Percentiles rank a stretch among this genome's conserved stretches.
Conservation (phyloP, 257 asterid species). For the Capsicum rhomboideum region DNA sequence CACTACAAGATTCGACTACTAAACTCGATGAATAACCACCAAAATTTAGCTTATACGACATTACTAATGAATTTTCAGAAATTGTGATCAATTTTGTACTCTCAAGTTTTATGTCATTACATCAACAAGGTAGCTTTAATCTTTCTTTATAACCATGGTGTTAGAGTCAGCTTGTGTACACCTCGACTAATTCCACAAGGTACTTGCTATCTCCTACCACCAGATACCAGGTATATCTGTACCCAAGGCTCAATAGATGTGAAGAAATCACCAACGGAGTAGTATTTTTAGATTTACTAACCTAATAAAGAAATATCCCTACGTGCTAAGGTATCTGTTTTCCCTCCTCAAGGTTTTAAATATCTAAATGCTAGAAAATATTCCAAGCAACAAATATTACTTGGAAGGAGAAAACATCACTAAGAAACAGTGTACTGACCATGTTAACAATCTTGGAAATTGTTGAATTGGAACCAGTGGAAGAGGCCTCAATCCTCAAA, state of each 20-base stretch:
- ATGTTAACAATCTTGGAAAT: slow-evolving; percentile 88
- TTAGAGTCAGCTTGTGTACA: not conserved
- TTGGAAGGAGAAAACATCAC: not conserved
- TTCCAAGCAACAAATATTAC: not conserved
- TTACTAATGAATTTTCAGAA: not conserved
- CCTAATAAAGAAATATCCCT: not conserved
- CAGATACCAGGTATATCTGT: not conserved
- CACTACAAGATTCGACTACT: not conserved
- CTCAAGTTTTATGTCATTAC: not conserved
- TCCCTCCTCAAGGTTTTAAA: not conserved
- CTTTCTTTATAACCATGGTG: not conserved
- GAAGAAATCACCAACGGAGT: not conserved
- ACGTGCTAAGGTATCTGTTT: not conserved
- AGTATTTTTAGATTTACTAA: not conserved
- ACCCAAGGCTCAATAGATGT: not conserved
- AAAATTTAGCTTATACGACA: not conserved
- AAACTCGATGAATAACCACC: not conserved
- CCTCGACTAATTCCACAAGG: not conserved
- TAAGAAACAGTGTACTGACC: slow-evolving; percentile 30
- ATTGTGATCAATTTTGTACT: not conserved
- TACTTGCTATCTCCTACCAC: not conserved
- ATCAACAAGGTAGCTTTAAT: not conserved
- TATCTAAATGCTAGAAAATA: not conserved
- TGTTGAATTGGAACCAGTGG: slow-evolving; percentile 93
- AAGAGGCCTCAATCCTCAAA: slow-evolving; percentile 72